Base-by-base conservation (phyloP, 2,329 filamentous ascomycete species). In the Microsporum canis region DNA sequence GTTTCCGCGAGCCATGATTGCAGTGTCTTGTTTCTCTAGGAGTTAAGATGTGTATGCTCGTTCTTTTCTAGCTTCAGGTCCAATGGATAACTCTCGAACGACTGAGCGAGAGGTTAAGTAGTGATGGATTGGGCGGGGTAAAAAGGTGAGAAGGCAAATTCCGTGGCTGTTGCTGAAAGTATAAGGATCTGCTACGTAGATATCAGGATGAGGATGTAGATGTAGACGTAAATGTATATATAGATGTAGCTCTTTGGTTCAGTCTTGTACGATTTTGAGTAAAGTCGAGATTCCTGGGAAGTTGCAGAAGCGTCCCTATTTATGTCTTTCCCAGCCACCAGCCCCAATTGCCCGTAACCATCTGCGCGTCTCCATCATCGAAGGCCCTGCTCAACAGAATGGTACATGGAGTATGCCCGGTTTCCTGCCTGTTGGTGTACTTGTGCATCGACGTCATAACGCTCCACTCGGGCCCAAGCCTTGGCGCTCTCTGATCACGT, bases 1-100 rank as follows among this genome's bases (percentile, higher is more conserved):
- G 78, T 89, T 87, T 78, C 86, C 88, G 73, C 86, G 86, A 74
- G 84, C 76, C 87, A 89, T 90, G 51, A 61, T 76, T 68, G 38
- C 23, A 29, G 29, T 56, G 7, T 60, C 23, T 55, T 33, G 27
- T 49, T 7, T 49, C 14, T 49, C 27, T 5, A 7, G 17, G 17
- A 7, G 17, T 39, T 39, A 12, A 39, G 17, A 23, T 43, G 39
- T 43, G 8, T 51, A 10, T 23, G 31, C n/a, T 2, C 14, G 10
- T 39, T 43, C 6, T 27, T 41, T 12, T 56, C 29, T 29, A 23
- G 17, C 45, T 51, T 14, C 27, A 12, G 23, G 27, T 31, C 31
- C 23, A 31, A 51, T 51, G 27, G 27, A 51, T 12, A 51, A 10
- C 23, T 29, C 45, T 33, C 5, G 45, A 49, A 49, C 27, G 1